Evolutionary conservation across 2,329 filamentous ascomycete genomes (phyloP).

Genomic region (Neofusicoccum sp.): DNA sequence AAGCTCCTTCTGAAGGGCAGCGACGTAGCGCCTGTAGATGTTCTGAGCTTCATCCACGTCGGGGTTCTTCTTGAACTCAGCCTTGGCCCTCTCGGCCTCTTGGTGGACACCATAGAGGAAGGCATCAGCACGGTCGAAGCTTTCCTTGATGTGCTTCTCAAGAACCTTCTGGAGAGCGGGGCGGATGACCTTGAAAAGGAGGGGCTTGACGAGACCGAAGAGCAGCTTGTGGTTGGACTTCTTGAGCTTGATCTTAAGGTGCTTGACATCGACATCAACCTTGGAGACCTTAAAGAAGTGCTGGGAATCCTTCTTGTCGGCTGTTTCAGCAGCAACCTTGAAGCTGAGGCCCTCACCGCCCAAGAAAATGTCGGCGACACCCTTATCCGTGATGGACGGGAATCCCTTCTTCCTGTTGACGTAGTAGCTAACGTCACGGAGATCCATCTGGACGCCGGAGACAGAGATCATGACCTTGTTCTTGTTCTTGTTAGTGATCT

Average conservation of each 20-base stretch:
- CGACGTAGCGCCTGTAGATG: slow-evolving; percentile 82
- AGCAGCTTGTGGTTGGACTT: slow-evolving; percentile 93
- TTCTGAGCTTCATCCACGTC: slow-evolving; percentile 74
- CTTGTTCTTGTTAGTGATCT: slow-evolving; percentile 73
- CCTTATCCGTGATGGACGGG: slow-evolving; percentile 80
- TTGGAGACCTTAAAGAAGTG: slow-evolving; percentile 95
- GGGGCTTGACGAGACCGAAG: slow-evolving; percentile 80
- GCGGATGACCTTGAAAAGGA: slow-evolving; percentile 79
- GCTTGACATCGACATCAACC: slow-evolving; percentile 76
- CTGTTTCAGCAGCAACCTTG: slow-evolving; percentile 82
- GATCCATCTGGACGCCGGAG: slow-evolving; percentile 87
- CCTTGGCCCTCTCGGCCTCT: slow-evolving; percentile 72
- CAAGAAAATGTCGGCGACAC: slow-evolving; percentile 84
- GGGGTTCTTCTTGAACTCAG: slow-evolving; percentile 60
- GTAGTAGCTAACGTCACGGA: slow-evolving; percentile 86
- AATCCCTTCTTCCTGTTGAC: slow-evolving; percentile 94
- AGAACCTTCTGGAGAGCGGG: slow-evolving; percentile 83
- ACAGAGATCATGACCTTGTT: slow-evolving; percentile 84
- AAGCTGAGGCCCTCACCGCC: slow-evolving; percentile 87
- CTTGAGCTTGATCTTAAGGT: slow-evolving; percentile 85
- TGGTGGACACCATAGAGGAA: slow-evolving; percentile 74
- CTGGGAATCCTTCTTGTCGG: slow-evolving; percentile 69
- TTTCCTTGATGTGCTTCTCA: slow-evolving; percentile 84
- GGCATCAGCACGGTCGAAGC: slow-evolving; percentile 71
- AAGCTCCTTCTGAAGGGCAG: slow-evolving; percentile 70